Base-by-base conservation (phyloP, 176 grass and related monocot species). In the Themeda triandra region DNA sequence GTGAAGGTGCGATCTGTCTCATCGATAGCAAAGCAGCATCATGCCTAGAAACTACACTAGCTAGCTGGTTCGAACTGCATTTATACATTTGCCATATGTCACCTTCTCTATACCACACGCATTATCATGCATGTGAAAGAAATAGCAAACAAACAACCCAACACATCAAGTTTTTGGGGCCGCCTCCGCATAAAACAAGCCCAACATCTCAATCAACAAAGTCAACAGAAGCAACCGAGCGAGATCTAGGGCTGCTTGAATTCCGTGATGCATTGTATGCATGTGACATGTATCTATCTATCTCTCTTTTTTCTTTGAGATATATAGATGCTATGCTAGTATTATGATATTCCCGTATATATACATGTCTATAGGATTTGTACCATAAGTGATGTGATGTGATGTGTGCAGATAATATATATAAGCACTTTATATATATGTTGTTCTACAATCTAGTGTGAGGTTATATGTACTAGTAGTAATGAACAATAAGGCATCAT, bases 191-290 rank as follows among this genome's bases (percentile, higher is more conserved):
- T 30, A 80, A 69, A 83, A 84, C 80, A 87, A 80, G 74, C 60
- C 70, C 49, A 42, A 80, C 63, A 41, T 90, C 80, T 68, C 75
- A 76, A 84, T 90, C 85, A 84, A 14, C 62, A 12, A 87, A 87
- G 84, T 84, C 84, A 84, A 76, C 80, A 84, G 24, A 87, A 75
- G 80, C 69, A 84, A 87, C 84, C 48, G 45, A 83, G 74, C 46
- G 44, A 84, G 75, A 69, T 41, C 30, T 59, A 75, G 41, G 75
- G 75, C 36, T 48, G 39, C 89, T 80, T 90, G 80, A 80, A 84
- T 87, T 90, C 18, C 59, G 68, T 63, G 68, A 56, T 83, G 67
- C 75, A 86, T 21, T 46, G 67, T 77, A 46, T 82, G 11, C 72
- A 86, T 77, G 42, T 66, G 71, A 53, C 23, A 62, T 60, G 19